Base-by-base conservation (phyloP, 108 stramenopile genomes). In the Asterionellopsis glacialis region DNA sequence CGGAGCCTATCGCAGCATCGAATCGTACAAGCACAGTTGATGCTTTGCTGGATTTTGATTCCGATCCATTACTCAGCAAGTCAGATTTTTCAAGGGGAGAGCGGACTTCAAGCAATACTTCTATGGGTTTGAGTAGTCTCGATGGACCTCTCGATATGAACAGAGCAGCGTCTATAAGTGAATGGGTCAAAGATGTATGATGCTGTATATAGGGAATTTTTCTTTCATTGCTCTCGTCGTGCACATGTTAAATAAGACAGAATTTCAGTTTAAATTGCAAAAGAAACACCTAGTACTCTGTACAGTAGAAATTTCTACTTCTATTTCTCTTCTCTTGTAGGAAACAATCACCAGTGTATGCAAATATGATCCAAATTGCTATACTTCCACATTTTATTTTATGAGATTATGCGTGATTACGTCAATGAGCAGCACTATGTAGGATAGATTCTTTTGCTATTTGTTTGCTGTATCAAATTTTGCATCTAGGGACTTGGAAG, bases 1-100 rank as follows among this genome's bases (percentile, higher is more conserved):
- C 81, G 19, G 51, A 62, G 11, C 67, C 70, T 48, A 48, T 21
- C 47, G 47, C 47, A 9, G 47, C 6, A 21, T 48, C 47, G 6
- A 33, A 7, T 7, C 47, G 47, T 48, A 43, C 68, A 21, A 67
- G 58, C 18, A 84, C 78, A 11, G 75, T 84, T 41, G 84, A 86
- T 61, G 74, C 68, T 14, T 57, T 89, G 47, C 45, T 84, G 50
- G 72, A 81, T 41, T 61, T 83, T 45, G 75, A 64, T 41, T 65
- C 65, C 39, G 75, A 68, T 14, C 58, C 64, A 21, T 21, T 48
- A 16, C 1, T 16, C 47, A 9, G 6, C 9, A 21, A 48, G 19
- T 16, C 16, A 16, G 47, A 48, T 16, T 21, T 21, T 19, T 48
- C 21, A 21, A 16, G 19, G 47, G 19, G 16, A 48, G 21, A 19